Conservation (phyloP, 2,329 filamentous ascomycete genomes). For the Fusarium floridanum region DNA sequence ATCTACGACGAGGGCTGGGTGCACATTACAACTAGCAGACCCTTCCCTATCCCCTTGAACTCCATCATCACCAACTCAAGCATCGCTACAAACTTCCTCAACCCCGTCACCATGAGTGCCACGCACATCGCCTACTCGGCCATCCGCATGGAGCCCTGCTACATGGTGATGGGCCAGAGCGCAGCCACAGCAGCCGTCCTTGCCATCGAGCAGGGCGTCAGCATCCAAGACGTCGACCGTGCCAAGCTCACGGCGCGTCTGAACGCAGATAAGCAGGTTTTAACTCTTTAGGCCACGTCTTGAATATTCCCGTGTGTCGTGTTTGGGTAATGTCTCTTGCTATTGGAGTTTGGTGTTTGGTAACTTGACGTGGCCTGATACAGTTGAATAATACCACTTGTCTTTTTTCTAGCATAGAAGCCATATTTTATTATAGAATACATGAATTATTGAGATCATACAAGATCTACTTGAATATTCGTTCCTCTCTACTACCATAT, state of each 20-base stretch:
- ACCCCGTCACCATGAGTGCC: constrained; percentile 12
- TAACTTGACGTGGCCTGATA: constrained; percentile 1
- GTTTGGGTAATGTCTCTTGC: background rate
- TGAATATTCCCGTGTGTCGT: background rate
- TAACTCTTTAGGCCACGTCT: constrained; percentile 1
- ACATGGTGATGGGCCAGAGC: constrained; percentile 21
- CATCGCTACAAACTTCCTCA: constrained; percentile 13
- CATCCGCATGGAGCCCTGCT: constrained; percentile 16
- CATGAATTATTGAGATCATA: background rate
- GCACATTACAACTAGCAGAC: background rate
- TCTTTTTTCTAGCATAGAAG: background rate
- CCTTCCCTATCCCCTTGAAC: constrained; percentile 2
- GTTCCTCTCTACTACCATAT: background rate
- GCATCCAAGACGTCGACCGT: constrained; percentile 12
- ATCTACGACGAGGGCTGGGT: constrained; percentile 14
- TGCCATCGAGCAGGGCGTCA: constrained; percentile 14
- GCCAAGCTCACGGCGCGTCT: background rate
- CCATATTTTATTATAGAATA: background rate
- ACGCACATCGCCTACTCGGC: constrained; percentile 13
- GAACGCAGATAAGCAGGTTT: background rate
- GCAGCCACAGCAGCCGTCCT: constrained; percentile 11
- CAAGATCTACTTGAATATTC: background rate
- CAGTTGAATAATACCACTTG: background rate
- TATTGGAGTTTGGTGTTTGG: constrained; percentile 1
- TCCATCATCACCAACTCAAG: constrained; percentile 6